Evolutionary conservation across 1,284 basidiomycete species (phyloP).

Genomic region (Austropuccinia psidii): DNA sequence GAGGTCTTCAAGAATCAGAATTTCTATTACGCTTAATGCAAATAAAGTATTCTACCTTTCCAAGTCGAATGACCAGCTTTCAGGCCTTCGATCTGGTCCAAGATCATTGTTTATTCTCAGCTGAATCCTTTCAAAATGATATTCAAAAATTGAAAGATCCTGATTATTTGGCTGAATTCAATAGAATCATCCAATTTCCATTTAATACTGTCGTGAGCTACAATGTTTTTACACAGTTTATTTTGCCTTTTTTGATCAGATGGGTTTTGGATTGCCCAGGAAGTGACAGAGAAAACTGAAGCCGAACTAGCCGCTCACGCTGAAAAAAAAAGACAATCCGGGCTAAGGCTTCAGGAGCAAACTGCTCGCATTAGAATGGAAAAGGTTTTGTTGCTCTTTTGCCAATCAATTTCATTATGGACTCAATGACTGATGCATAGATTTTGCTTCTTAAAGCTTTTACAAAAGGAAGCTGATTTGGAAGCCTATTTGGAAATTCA

Average conservation of each 20-base stretch:
- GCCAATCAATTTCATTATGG: not conserved
- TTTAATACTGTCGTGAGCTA: slow-evolving; percentile 57
- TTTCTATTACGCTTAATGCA: slow-evolving; percentile 86
- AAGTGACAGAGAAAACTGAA: slow-evolving; percentile 76
- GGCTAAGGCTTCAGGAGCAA: slow-evolving; percentile 79
- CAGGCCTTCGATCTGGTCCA: slow-evolving; percentile 58
- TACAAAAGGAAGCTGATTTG: slow-evolving; percentile 53
- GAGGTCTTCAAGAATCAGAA: slow-evolving; percentile 78
- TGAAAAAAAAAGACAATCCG: slow-evolving; percentile 76
- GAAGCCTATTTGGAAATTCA: slow-evolving; percentile 62
- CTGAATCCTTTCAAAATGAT: slow-evolving; percentile 62
- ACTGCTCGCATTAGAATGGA: slow-evolving; percentile 78
- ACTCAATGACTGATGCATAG: not conserved
- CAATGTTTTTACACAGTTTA: slow-evolving; percentile 24
- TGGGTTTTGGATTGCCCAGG: slow-evolving; percentile 43
- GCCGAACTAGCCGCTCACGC: slow-evolving; percentile 72
- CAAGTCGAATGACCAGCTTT: slow-evolving; percentile 52
- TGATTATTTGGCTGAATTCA: slow-evolving; percentile 57
- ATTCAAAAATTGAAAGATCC: slow-evolving; percentile 62
- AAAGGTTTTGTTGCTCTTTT: slow-evolving; percentile 58
- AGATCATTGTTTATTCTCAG: slow-evolving; percentile 74
- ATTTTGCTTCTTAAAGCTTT: not conserved
- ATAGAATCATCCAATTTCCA: slow-evolving; percentile 76
- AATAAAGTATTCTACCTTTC: slow-evolving; percentile 89
- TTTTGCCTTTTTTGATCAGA: not conserved